These are phyloP conservation scores for Lumnitzera racemosa DNA, from an alignment of 345 rosid genomes.

Conservation along the genomic window DNA sequence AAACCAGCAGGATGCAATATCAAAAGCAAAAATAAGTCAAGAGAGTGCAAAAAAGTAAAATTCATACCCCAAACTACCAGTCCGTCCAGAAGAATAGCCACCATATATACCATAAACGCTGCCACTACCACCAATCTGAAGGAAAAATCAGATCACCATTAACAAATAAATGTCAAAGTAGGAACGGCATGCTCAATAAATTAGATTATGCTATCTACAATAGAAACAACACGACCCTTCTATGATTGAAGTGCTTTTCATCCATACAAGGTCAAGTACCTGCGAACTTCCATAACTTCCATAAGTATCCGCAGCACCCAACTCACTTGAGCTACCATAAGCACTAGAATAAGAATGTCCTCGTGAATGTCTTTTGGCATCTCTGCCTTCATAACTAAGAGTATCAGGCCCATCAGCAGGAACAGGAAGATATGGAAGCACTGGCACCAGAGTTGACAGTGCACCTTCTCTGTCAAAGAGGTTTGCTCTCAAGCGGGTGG, in stretches of 20 bases:
- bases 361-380: slow-evolving; percentile 66
- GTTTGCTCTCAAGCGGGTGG: slow-evolving; percentile 77
- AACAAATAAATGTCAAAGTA: neutral
- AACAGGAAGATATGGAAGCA: slow-evolving; percentile 79
- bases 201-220: neutral
- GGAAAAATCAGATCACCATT: slow-evolving; percentile 11
- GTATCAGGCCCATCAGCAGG: slow-evolving; percentile 55
- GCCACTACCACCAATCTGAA: slow-evolving; percentile 65
- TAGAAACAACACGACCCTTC: neutral
- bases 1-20: neutral
- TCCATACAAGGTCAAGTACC: slow-evolving; percentile 22
- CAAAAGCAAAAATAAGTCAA: neutral
- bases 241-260: neutral
- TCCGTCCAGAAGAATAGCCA: slow-evolving; percentile 73
- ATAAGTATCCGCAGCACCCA: slow-evolving; percentile 49
- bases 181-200: neutral
- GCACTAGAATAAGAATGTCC: slow-evolving; percentile 68
- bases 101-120: slow-evolving; percentile 83
- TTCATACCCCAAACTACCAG: slow-evolving; percentile 74
- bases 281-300: slow-evolving; percentile 70
- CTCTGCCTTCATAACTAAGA: slow-evolving; percentile 57
- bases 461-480: slow-evolving; percentile 86
- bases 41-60: slow-evolving; percentile 4
- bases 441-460: slow-evolving; percentile 68
- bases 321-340: slow-evolving; percentile 60